These are phyloP conservation scores for Triticum timopheevii DNA, from an alignment of 176 grass and related monocot species.

Conservation along the genomic window DNA sequence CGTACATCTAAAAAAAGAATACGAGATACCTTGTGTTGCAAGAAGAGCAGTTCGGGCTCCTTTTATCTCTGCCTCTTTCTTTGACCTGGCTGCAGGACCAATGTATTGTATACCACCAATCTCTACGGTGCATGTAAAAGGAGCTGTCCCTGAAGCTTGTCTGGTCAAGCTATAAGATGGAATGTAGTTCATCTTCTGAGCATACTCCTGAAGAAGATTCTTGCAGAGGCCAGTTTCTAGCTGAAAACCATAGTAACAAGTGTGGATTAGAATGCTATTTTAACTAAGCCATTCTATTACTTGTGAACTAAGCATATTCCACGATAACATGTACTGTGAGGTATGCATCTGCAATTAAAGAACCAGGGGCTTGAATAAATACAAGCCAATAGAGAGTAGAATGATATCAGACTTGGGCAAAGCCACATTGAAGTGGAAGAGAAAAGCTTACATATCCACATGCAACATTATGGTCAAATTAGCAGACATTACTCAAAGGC, in stretches of 20 bases:
- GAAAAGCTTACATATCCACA: not conserved
- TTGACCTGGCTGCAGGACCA: conserved; percentile 69
- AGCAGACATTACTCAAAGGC: not conserved
- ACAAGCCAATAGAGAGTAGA: not conserved
- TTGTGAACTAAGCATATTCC: not conserved
- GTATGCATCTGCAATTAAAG: not conserved
- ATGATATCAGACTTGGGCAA: not conserved
- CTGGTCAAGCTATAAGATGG: conserved; percentile 77
- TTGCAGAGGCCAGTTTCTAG: conserved; percentile 82
- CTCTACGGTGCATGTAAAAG: conserved; percentile 75
- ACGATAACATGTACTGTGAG: not conserved
- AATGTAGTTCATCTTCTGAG: conserved; percentile 91
- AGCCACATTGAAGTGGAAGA: not conserved
- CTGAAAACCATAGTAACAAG: conserved; percentile 44
- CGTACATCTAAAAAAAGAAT: not conserved
- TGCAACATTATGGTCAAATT: not conserved
- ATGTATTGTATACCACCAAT: conserved; percentile 93
- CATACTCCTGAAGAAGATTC: conserved; percentile 93
- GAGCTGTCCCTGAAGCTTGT: conserved; percentile 47
- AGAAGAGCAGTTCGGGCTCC: conserved; percentile 85
- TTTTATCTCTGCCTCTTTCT: conserved; percentile 90
- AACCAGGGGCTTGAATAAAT: not conserved
- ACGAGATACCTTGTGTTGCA: conserved; percentile 62
- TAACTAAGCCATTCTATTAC: conserved; percentile 9
- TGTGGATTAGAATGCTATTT: not conserved